Evolutionary conservation across 345 rosid genomes (phyloP).

Genomic region (Reutealis trisperma): DNA sequence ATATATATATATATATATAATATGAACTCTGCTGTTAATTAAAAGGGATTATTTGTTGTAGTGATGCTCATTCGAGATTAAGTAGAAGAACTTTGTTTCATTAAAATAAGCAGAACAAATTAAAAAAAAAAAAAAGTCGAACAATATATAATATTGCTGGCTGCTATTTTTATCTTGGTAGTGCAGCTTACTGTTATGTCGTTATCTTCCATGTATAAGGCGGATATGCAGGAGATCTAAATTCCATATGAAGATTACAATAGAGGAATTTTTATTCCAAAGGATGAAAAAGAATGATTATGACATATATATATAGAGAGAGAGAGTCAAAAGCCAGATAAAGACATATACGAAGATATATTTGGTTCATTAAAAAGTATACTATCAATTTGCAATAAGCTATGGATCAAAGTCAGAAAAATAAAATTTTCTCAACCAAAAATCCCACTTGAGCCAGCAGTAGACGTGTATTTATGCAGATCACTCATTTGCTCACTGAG

Average conservation of each 20-base stretch:
- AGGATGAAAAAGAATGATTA: neutral
- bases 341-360: neutral
- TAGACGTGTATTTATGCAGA: neutral
- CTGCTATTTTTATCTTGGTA: neutral
- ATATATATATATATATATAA: too few species aligned
- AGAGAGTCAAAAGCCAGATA: neutral
- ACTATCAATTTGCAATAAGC: neutral
- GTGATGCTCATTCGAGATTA: neutral
- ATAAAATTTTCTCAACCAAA: neutral
- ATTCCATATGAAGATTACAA: constrained; percentile 4
- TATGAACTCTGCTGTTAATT: too few species aligned
- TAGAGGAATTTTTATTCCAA: neutral
- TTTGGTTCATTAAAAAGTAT: neutral
- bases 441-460: constrained; percentile 5
- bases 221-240: neutral
- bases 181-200: neutral
- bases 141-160: neutral
- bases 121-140: neutral
- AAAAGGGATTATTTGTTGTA: too few species aligned
- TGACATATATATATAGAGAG: neutral
- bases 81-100: too few species aligned
- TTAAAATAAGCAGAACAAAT: too few species aligned
- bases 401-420: neutral
- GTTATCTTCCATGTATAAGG: neutral
- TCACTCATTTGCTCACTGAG: neutral